Evolutionary conservation across 257 asterid species (phyloP), one percentile per base, ranked within the genome.

Genomic region (Ehretia macrophylla): DNA sequence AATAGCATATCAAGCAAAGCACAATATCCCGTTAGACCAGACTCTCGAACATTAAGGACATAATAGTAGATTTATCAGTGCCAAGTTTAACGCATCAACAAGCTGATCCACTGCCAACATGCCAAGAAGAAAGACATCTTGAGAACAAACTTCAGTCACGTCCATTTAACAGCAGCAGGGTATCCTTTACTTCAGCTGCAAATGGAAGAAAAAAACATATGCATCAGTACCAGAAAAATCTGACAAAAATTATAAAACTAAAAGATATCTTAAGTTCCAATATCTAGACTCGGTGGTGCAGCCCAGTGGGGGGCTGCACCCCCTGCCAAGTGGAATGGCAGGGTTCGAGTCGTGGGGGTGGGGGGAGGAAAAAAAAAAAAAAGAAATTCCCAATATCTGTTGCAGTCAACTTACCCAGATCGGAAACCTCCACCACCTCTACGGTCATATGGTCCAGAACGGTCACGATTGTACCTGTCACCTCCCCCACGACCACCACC

Each of bases 401-500:
- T 17, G 45, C 61, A 17, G 70, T 18, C 48, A 19, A 45, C 58
- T 59, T 68, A 76, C 61, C 79, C 64, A 44, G 72, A 77, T 51
- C 87, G 73, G 51, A 62, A 87, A 42, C 84, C 80, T 21, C 90
- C 88, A 55, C 77, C 32, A 45, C 81, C 75, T 46, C 87, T 83
- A 38, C 95, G 97, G 62, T 88, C 97, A 73, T 93, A 86, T 17
- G 99, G 99, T 12, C 99, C 96, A 46, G 97, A 86, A 16, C 95
- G 84, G 51, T 92, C 97, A 56, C 95, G 95, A 55, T 66, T 78
- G 68, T 82, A 76, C 60, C 83, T 82, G 42, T 92, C 97, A 71
- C 71, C 81, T 50, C 95, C 92, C 38, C 88, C 86, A 51, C 77
- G 83, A 60, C 82, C 81, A 19, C 85, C 88, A 10, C 86, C 78